Evolutionary conservation across 257 asterid species (phyloP).

Genomic region (Solanum lignicaule): DNA sequence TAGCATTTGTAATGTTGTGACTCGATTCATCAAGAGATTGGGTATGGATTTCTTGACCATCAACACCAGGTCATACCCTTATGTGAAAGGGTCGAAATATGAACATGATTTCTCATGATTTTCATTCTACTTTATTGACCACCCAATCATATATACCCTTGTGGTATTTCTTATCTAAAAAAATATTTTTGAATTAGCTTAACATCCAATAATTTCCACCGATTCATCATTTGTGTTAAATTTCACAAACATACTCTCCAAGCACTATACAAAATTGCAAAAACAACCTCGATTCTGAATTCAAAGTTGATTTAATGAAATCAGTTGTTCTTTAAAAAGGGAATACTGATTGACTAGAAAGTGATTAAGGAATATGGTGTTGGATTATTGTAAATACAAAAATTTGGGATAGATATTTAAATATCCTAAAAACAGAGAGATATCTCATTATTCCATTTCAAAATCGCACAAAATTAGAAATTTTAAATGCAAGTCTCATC

Average conservation of each 20-base stretch:
- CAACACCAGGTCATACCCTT: neutral
- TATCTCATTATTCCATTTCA: too few relatives aligned
- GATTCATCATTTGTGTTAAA: neutral
- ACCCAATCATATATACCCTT: neutral
- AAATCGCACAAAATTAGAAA: too few relatives aligned
- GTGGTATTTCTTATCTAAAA: neutral
- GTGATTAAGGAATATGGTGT: neutral
- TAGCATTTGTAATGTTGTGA: neutral
- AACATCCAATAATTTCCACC: neutral
- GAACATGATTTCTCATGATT: neutral
- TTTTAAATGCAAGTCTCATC: too few relatives aligned
- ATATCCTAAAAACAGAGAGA: neutral
- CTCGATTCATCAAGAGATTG: neutral
- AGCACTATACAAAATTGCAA: neutral
- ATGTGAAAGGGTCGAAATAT: neutral
- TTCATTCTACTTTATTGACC: neutral
- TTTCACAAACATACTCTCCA: neutral
- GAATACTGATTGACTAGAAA: too few relatives aligned
- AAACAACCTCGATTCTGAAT: neutral
- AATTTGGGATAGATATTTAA: neutral
- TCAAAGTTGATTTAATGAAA: too few relatives aligned
- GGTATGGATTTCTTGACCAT: neutral
- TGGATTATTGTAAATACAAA: neutral
- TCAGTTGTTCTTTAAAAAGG: too few relatives aligned
- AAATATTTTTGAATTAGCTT: too few relatives aligned